A percentile compares a stretch with the other conserved stretches of the same genome.
These are phyloP conservation scores for Parathielavia hyrcaniae DNA, from an alignment of 495 filamentous ascomycete species.

Conservation along the genomic window DNA sequence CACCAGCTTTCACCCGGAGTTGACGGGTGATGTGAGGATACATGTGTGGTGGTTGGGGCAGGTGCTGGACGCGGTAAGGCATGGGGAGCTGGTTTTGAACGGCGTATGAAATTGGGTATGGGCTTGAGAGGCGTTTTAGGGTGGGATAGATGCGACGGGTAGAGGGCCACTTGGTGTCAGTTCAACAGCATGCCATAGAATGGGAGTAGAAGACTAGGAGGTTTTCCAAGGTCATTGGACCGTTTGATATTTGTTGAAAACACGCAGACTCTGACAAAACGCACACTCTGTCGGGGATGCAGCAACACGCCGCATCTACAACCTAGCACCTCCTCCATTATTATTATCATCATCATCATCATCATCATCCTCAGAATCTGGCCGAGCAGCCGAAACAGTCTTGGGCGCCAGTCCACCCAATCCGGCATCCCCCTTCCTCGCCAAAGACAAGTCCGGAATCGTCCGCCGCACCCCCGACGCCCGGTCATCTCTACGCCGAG, in stretches of 20 bases:
- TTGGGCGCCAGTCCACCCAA: background rate
- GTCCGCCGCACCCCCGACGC: background rate
- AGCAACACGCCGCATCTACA: background rate
- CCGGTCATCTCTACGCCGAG: background rate
- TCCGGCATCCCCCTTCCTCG: background rate
- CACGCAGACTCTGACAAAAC: no score
- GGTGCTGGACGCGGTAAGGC: slow-evolving; percentile 42
- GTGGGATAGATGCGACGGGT: background rate
- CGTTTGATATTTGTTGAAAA: no score
- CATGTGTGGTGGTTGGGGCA: slow-evolving; percentile 89
- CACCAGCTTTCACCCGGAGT: slow-evolving; percentile 93
- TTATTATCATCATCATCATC: background rate
- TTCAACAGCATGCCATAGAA: background rate
- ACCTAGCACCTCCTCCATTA: background rate
- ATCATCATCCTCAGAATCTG: background rate
- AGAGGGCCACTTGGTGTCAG: background rate
- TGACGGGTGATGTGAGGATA: slow-evolving; percentile 83
- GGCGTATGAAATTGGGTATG: slow-evolving; percentile 1
- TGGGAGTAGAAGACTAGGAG: no score
- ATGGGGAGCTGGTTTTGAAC: slow-evolving; percentile 15
- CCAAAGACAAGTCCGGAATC: background rate
- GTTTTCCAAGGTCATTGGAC: no score
- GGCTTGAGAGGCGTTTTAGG: background rate
- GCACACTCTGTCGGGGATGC: no score
- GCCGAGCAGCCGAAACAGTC: background rate